Evolutionary conservation across 441 rosid species (phyloP).

Genomic region (Aquilaria agallochum): DNA sequence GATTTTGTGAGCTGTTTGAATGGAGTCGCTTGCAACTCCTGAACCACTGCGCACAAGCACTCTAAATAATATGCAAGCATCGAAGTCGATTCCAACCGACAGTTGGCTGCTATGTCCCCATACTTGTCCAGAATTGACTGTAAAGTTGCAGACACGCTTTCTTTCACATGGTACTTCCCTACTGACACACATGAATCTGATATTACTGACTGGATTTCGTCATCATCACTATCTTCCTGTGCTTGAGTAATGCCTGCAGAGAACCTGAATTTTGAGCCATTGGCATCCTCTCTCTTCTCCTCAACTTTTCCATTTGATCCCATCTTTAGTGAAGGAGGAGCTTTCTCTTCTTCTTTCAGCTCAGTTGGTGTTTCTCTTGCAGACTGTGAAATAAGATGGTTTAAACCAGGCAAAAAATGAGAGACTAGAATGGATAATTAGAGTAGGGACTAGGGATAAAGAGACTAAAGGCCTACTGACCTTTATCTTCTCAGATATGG

Average conservation of each 20-base stretch:
- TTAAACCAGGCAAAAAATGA: neutral
- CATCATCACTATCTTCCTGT: conserved; percentile 37
- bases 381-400: conserved; percentile 13
- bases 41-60: conserved; percentile 53
- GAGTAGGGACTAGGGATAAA: conserved; percentile 1
- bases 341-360: conserved; percentile 23
- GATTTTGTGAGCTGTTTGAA: conserved; percentile 39
- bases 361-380: conserved; percentile 18
- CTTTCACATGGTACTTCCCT: conserved; percentile 48
- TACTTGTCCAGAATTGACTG: conserved; percentile 38
- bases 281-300: conserved; percentile 4
- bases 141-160: conserved; percentile 30
- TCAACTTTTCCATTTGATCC: conserved; percentile 12
- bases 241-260: conserved; percentile 27
- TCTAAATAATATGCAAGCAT: conserved; percentile 53
- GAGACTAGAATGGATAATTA: neutral
- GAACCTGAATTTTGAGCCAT: conserved; percentile 29
- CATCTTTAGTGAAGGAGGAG: conserved; percentile 17
- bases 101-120: conserved; percentile 59
- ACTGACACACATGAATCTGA: conserved; percentile 50
- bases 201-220: conserved; percentile 33
- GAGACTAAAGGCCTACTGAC: conserved; percentile 1
- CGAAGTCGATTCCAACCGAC: conserved; percentile 44
- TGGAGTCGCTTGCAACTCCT: conserved; percentile 45
- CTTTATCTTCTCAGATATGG: conserved; percentile 16